Percentiles rank a stretch among this genome's conserved stretches.
phyloP scores from a whole-genome alignment of 2,329 filamentous ascomycete genomes.

The Aspergillus sp. region DNA sequence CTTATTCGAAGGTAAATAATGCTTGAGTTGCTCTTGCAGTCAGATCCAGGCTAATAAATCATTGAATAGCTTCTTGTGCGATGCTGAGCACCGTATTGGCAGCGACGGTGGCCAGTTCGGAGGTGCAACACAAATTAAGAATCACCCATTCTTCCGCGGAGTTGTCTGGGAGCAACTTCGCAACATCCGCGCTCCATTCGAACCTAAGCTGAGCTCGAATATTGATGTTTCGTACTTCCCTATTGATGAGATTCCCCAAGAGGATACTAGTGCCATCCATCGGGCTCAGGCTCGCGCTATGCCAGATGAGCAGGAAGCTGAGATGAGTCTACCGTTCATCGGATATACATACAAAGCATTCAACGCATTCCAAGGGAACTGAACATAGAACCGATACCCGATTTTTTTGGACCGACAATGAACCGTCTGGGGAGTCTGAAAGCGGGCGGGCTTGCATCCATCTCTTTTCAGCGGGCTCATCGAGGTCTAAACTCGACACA shows the following conservation, averaged over 20 bases:
- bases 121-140: constrained; percentile 88
- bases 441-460: constrained; percentile 32
- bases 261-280: constrained; percentile 82
- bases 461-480: constrained; percentile 15
- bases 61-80: constrained; percentile 73
- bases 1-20: constrained; percentile 75
- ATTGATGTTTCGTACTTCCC: constrained; percentile 98
- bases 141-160: constrained; percentile 91
- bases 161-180: constrained; percentile 93
- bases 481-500: constrained; percentile 16
- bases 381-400: constrained; percentile 16
- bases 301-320: constrained; percentile 74
- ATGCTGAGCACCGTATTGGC: constrained; percentile 86
- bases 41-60: constrained; percentile 17
- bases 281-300: constrained; percentile 75
- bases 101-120: constrained; percentile 55
- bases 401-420: constrained; percentile 11
- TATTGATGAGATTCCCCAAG: constrained; percentile 96
- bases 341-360: constrained; percentile 98
- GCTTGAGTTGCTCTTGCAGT: too few relatives aligned
- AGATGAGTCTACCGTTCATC: constrained; percentile 94
- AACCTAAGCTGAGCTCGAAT: constrained; percentile 86
- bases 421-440: constrained; percentile 15
- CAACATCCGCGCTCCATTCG: constrained; percentile 90
- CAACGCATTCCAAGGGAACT: constrained; percentile 55